A percentile compares a stretch with the other conserved stretches of the same genome.
phyloP scores from a whole-genome alignment of 805 yeast species.

The Candida palmyrensis region DNA sequence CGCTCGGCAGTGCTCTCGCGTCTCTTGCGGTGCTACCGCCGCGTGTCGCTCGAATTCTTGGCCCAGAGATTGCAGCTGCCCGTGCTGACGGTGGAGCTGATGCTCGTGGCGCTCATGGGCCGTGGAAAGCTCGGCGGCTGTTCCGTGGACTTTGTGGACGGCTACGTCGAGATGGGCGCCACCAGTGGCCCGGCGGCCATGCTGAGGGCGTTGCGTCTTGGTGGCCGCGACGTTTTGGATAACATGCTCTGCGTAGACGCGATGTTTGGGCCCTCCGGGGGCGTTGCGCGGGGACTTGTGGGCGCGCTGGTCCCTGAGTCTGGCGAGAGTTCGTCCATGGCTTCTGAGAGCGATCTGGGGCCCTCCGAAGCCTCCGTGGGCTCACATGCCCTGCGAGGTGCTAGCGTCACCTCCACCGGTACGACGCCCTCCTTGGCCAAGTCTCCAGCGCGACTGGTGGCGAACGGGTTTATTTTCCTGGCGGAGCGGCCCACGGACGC shows the following conservation, averaged over 20 bases:
- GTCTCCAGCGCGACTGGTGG: constrained; percentile 6
- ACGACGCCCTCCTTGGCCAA: too few species aligned
- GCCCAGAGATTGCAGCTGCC: constrained; percentile 13
- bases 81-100: constrained; percentile 20
- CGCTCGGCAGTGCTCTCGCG: constrained; percentile 26
- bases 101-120: constrained; percentile 23
- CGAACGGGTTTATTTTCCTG: constrained; percentile 2
- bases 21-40: constrained; percentile 24
- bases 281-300: too few species aligned
- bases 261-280: too few species aligned
- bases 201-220: constrained; percentile 4
- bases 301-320: too few species aligned
- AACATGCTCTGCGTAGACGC: constrained; percentile 20
- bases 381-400: too few species aligned
- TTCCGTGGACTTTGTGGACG: constrained; percentile 24
- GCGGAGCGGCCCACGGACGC: too few species aligned
- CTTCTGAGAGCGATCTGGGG: too few species aligned
- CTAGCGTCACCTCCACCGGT: too few species aligned
- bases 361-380: too few species aligned
- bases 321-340: too few species aligned
- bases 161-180: constrained; percentile 15
- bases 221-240: constrained; percentile 11
- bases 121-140: constrained; percentile 23
- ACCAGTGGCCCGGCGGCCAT: too few species aligned
- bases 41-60: constrained; percentile 23